Evolutionary conservation across 441 rosid species (phyloP), one percentile per base, ranked within the genome.

Genomic region (Erysimum pusillum): DNA sequence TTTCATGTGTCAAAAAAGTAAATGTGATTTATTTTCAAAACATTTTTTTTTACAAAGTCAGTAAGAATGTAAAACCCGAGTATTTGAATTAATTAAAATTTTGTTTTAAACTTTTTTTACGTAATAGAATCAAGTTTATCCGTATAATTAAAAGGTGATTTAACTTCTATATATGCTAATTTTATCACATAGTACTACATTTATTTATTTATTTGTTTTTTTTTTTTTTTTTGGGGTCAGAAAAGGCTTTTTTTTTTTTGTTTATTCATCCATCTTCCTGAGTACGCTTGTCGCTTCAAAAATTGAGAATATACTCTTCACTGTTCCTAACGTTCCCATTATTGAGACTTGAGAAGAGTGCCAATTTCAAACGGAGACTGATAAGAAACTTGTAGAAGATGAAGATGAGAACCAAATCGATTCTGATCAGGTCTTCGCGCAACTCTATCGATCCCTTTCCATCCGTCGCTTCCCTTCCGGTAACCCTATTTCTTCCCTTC

Each of bases 321-420:
- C 18, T 18, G 10, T 39, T 63, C 51, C n/a, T 17, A 36, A 36
- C 45, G 31, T 36, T 18, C 8, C 44, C 64, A 60, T 18, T 11
- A 32, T 18, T 60, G 28, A 59, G 25, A 48, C 4, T 31, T 11
- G n/a, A 20, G 34, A 58, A 20, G 34, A 58, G 44, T 56, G 12
- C 61, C 51, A 34, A 66, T 44, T 74, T 57, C 78, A 25, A 57
- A 17, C 32, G 28, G 35, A 11, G 35, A 60, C 67, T 66, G 53
- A 48, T 15, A 34, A 48, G 67, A 60, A 52, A 14, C 56, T 11
- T 11, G 63, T 52, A 61, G 42, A 61, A 38, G 34, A 75, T 67
- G 10, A 38, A 52, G 49, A 71, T 70, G 80, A 77, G 61, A 64
- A 9, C 20, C 20, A 71, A 77, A 41, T 64, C 80, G 32, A 46